phyloP scores from a whole-genome alignment of 192 early-diverging fungal genomes.

The Umbelopsis isabellina region DNA sequence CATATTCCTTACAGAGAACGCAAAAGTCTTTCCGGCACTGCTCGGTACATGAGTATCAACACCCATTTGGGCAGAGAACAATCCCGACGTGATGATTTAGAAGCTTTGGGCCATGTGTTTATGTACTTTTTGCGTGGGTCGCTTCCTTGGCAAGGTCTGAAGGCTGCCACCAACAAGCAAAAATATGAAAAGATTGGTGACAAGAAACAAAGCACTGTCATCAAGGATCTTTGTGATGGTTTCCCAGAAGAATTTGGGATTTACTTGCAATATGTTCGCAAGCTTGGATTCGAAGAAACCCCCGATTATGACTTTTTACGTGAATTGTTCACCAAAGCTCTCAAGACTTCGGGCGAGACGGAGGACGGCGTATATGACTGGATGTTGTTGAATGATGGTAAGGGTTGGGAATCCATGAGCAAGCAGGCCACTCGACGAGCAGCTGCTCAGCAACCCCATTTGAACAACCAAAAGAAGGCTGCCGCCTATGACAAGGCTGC shows the following conservation, averaged over 20 bases:
- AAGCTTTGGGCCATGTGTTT: conserved; percentile 97
- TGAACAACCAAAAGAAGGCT: conserved; percentile 11
- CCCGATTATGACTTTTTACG: conserved; percentile 94
- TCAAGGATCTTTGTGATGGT: conserved; percentile 91
- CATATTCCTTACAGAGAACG: conserved; percentile 98
- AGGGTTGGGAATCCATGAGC: conserved; percentile 50
- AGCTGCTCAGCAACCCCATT: conserved; percentile 13
- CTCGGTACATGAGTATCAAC: conserved; percentile 98
- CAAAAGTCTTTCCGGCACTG: conserved; percentile 93
- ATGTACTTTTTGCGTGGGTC: conserved; percentile 96
- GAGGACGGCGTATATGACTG: conserved; percentile 97
- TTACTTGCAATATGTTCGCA: conserved; percentile 87
- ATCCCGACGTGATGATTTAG: conserved; percentile 95
- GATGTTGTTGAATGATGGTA: conserved; percentile 70
- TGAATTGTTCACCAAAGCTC: conserved; percentile 79
- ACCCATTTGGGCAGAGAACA: conserved; percentile 98
- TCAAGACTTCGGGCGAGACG: conserved; percentile 66
- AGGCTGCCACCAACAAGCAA: conserved; percentile 98
- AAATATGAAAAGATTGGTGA: conserved; percentile 99
- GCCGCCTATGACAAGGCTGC: background rate
- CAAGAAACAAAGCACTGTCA: conserved; percentile 89
- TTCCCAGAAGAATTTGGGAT: conserved; percentile 91
- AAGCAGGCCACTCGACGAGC: conserved; percentile 18
- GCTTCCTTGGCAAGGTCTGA: conserved; percentile 98
- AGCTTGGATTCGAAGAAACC: conserved; percentile 91